Evolutionary conservation across 306 rosid genomes (phyloP).

Genomic region (Gynostemma pentaphyllum): DNA sequence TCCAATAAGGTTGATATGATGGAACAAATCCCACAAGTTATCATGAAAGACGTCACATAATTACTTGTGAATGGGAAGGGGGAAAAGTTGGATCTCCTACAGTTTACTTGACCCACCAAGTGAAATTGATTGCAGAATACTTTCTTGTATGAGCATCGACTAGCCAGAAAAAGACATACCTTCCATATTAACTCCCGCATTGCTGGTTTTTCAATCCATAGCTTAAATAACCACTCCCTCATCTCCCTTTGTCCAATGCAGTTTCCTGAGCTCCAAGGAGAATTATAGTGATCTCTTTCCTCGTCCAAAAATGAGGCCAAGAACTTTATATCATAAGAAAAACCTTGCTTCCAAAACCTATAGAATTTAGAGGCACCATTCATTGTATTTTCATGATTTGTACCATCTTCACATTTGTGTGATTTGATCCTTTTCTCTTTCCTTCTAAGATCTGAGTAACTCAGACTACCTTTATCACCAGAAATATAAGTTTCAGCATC

Average conservation of each 20-base stretch:
- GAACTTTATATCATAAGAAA: conserved; percentile 72
- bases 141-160: neutral
- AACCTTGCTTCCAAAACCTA: conserved; percentile 53
- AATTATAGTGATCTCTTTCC: conserved; percentile 78
- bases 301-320: conserved; percentile 68
- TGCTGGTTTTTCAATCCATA: conserved; percentile 73
- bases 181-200: conserved; percentile 81
- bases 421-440: conserved; percentile 60
- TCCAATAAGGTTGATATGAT: neutral
- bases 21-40: neutral
- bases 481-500: conserved; percentile 25
- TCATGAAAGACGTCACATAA: neutral
- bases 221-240: conserved; percentile 88
- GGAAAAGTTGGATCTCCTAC: neutral
- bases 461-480: conserved; percentile 17
- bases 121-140: neutral
- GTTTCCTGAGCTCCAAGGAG: conserved; percentile 82
- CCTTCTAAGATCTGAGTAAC: conserved; percentile 39
- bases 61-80: neutral
- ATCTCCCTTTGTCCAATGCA: conserved; percentile 89
- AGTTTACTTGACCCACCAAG: neutral
- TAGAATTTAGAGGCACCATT: conserved; percentile 34
- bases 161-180: conserved; percentile 30
- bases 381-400: conserved; percentile 16
- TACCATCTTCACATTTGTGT: conserved; percentile 36